Evolutionary conservation across 2,329 filamentous ascomycete genomes (phyloP), one percentile per base, ranked within the genome.

Genomic region (Aspergillus ibericus): DNA sequence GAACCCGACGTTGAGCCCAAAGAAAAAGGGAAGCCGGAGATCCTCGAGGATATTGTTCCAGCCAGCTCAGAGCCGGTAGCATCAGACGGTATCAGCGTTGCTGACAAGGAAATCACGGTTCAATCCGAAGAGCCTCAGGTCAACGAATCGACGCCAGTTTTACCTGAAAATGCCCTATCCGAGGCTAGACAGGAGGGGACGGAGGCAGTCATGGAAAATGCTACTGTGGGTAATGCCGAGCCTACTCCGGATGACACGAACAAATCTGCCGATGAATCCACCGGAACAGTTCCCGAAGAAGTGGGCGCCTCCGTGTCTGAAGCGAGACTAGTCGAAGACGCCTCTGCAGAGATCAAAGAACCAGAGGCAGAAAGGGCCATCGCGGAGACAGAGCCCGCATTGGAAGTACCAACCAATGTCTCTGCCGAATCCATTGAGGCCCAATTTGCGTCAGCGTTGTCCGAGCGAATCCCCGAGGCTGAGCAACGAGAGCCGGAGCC

Each of bases 281-380:
- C 29, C 16, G 48, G 63, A 25, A 3, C 35, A 55, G 8, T 32
- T 32, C 40, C 57, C 2, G 59, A 61, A 48, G 61, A 65, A 15
- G 25, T 63, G 13, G 56, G 49, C 18, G 16, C 38, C n/a, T 13
- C 5, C 29, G 36, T 32, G 16, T 7, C 51, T 32, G 44, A 44
- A 29, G 35, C 16, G 18, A 25, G 16, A 44, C 2, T 7, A 4
- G 7, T 29, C 44, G n/a, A 32, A 16, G 44, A 32, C 15, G 8
- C 13, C 15, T 15, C 25, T 29, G 15, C 7, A 12, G 36, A 22
- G 8, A 20, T 9, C 4, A 15, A 15, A 34, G 25, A 34, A 22
- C 16, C 8, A 13, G n/a, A 20, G 9, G 6, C 13, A 44, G 35
- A 53, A 29, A 42, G 8, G 12, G 16, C 25, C 16, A n/a, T 13